These are phyloP conservation scores for Populus simonii DNA, from an alignment of 345 rosid species.

Conservation along the genomic window DNA sequence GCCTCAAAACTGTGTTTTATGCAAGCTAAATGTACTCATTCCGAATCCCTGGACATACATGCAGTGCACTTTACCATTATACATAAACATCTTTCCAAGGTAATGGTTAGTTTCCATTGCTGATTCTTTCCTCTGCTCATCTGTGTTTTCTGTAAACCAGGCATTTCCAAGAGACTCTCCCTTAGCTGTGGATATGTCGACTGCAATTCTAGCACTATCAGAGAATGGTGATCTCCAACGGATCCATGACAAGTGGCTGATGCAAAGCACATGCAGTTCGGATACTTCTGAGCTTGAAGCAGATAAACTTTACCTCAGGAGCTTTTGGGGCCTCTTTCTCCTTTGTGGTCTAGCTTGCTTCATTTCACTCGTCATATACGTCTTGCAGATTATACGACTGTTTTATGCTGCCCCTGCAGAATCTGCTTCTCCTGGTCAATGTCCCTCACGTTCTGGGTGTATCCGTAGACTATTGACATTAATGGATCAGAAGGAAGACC, in stretches of 20 bases:
- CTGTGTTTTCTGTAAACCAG: slow-evolving; percentile 25
- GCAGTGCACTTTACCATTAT: background rate
- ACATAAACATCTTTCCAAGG: background rate
- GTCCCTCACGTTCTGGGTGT: slow-evolving; percentile 36
- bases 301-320: slow-evolving; percentile 62
- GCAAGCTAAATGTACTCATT: background rate
- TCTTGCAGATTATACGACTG: slow-evolving; percentile 46
- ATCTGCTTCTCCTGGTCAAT: slow-evolving; percentile 23
- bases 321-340: slow-evolving; percentile 90
- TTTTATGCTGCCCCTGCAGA: slow-evolving; percentile 27
- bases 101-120: background rate
- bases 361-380: slow-evolving; percentile 61
- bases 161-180: slow-evolving; percentile 95
- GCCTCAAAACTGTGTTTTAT: background rate
- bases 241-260: slow-evolving; percentile 94
- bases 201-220: slow-evolving; percentile 72
- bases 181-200: slow-evolving; percentile 75
- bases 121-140: background rate
- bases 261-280: slow-evolving; percentile 57
- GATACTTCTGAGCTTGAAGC: slow-evolving; percentile 69
- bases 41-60: background rate
- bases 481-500: slow-evolving; percentile 74
- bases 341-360: slow-evolving; percentile 75
- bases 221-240: slow-evolving; percentile 93
- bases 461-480: slow-evolving; percentile 58